Conservation (phyloP, 2,329 filamentous ascomycete genomes). For the Thielaviopsis ethacetica region DNA sequence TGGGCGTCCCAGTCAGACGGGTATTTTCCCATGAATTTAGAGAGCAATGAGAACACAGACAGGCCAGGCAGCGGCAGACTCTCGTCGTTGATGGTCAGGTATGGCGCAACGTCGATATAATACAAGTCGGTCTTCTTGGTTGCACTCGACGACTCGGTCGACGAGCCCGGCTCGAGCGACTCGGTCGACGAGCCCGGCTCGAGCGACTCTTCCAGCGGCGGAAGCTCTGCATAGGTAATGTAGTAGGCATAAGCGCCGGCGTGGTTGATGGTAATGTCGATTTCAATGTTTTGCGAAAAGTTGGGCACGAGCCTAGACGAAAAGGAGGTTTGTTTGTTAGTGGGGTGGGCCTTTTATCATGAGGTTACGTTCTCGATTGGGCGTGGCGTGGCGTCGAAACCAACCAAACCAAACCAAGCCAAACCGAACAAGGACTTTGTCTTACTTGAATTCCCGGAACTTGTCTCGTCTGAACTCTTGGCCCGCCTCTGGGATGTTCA, state of each 20-base stretch:
- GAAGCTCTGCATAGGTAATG: conserved; percentile 77
- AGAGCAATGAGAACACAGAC: conserved; percentile 84
- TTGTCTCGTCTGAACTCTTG: conserved; percentile 58
- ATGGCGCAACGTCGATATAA: conserved; percentile 88
- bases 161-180: conserved; percentile 21
- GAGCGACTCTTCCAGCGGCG: conserved; percentile 46
- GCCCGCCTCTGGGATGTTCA: conserved; percentile 75
- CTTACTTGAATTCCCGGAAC: conserved; percentile 83
- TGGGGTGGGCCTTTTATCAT: background rate
- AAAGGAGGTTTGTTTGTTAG: background rate
- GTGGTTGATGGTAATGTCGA: conserved; percentile 69
- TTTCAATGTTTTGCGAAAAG: conserved; percentile 82
- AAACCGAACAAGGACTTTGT: conserved; percentile 6
- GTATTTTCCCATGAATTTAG: conserved; percentile 95
- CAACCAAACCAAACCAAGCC: no score
- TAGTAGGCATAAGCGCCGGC: conserved; percentile 91
- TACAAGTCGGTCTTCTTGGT: conserved; percentile 55
- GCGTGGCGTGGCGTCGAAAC: background rate
- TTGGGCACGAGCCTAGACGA: conserved; percentile 58
- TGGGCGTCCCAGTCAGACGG: conserved; percentile 83
- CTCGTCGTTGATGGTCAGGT: conserved; percentile 55
- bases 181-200: conserved; percentile 25
- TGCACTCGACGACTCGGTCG: background rate
- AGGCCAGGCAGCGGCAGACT: conserved; percentile 71
- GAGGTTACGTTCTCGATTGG: background rate